Base-by-base conservation (phyloP, 371 early-diverging fungal species). In the Parasitella parasitica region DNA sequence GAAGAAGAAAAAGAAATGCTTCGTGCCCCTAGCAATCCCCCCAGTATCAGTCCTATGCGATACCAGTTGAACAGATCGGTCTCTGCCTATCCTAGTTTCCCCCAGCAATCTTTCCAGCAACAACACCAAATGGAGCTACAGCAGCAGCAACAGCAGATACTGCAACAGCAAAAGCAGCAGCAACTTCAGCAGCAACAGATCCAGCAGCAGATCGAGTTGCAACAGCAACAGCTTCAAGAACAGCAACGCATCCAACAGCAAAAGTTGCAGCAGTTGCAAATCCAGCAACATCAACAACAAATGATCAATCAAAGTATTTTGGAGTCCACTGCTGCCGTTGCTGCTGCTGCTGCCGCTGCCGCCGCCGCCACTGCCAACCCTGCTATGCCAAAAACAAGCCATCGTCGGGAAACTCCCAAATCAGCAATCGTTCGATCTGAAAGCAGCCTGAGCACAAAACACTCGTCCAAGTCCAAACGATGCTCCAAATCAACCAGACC, bases 251-350 rank as follows among this genome's bases (percentile, higher is more conserved):
- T 57, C 24, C 39, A 56, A 35, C 57, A 63, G 12, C 66, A 66
- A 36, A 56, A 66, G 9, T 0, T 61, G 1, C 54, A 59, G 15
- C 48, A 54, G 39, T 30, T 43, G 20, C 51, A 56, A 24, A 49
- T 56, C 18, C 63, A 57, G 9, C 56, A 66, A 3, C 66, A 66
- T 15, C 56, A 66, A 27, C 66, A 60, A n/a, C 53, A 61, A n/a
- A 48, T 54, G 0, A 35, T 59, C 6, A 65, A 59, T 41, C 55
- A 59, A 49, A 39, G 54, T n/a, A 16, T 59, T 9, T 26, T 54
- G 9, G 55, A 64, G n/a, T 41, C 35, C 2, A 18, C 57, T 12
- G 43, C 22, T 11, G 41, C 41, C 20, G 18, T 20, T 20, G 20
- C 16, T 43, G 43, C 43, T 11, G 20, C 43, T 43, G 22, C 43